Conservation (phyloP, 2,329 filamentous ascomycete species). For the Colletotrichum theobromicola region DNA sequence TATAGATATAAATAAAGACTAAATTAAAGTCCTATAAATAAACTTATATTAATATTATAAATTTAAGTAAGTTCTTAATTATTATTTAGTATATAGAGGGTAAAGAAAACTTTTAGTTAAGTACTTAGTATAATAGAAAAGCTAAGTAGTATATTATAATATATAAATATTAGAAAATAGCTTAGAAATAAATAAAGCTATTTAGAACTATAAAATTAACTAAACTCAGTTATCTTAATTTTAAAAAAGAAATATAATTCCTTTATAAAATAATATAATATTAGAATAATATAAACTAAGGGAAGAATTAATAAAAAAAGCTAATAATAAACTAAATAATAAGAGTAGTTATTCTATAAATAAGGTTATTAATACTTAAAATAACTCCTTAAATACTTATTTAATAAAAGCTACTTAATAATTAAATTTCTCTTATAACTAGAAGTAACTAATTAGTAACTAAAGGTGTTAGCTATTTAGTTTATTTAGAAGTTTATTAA, state of each 20-base stretch:
- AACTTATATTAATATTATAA: not conserved
- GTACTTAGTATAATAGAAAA: not conserved
- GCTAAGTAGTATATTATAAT: not conserved
- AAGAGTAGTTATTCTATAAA: not conserved
- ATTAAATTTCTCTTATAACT: no score
- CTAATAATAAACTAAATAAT: not conserved
- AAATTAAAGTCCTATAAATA: not conserved
- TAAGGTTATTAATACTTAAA: not conserved
- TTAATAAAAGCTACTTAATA: not conserved
- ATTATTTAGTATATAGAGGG: not conserved
- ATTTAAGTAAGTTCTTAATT: not conserved
- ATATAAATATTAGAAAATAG: not conserved
- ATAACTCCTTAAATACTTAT: not conserved
- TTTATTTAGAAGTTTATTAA: not conserved
- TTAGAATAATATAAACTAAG: not conserved
- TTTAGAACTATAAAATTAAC: not conserved
- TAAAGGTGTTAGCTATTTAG: no score
- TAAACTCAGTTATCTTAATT: not conserved
- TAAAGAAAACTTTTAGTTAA: not conserved
- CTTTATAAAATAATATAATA: rapidly evolving
- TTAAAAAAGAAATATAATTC: no score
- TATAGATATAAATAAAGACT: not conserved
- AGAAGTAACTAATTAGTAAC: no score
- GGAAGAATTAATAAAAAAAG: not conserved
- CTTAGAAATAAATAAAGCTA: not conserved